phyloP scores from a whole-genome alignment of 352 stramenopile species.

The Blastocystis sp. region DNA sequence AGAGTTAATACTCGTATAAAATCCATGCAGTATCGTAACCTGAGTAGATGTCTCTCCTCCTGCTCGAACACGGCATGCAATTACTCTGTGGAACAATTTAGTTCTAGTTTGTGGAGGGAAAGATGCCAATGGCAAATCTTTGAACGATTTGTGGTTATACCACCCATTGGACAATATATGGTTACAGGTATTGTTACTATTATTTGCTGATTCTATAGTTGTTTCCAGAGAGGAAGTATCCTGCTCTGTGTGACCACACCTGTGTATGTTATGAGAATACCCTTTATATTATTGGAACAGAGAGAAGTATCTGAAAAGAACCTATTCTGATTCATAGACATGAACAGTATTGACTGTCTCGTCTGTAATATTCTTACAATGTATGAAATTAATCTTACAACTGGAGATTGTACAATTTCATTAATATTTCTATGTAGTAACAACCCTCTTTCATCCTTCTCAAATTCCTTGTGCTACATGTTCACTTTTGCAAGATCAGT shows the following conservation, averaged over 20 bases:
- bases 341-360: background rate
- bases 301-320: background rate
- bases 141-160: background rate
- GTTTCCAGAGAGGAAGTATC: background rate
- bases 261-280: background rate
- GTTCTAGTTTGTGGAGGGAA: background rate
- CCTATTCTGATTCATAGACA: background rate
- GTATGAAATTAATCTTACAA: background rate
- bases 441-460: background rate
- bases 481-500: background rate
- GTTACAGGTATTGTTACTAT: background rate
- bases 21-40: background rate
- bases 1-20: too few relatives aligned
- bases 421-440: background rate
- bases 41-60: background rate
- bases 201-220: background rate
- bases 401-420: background rate
- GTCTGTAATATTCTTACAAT: background rate
- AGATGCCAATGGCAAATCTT: background rate
- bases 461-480: background rate
- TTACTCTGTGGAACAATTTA: background rate
- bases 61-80: background rate
- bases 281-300: constrained; percentile 8
- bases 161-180: background rate
- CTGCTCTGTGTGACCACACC: constrained; percentile 2